Conservation (phyloP, 495 filamentous ascomycete genomes). For the Lophium mytilinum region DNA sequence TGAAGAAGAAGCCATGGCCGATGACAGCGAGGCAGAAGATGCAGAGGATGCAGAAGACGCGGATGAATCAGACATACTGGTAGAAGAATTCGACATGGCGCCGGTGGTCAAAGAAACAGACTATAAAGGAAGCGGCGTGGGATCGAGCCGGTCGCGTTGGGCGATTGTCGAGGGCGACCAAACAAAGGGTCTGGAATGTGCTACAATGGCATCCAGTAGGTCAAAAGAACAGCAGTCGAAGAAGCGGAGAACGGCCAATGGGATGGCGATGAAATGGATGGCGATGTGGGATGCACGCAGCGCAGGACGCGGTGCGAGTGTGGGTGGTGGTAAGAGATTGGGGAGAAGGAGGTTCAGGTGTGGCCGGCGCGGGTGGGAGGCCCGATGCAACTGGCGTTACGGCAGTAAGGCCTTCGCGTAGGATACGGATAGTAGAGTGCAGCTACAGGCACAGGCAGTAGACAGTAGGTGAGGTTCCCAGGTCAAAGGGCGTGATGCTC, state of each 20-base stretch:
- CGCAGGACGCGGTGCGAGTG: background rate
- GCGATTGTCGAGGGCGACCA: background rate
- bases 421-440: no score
- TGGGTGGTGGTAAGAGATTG: background rate
- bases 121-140: background rate
- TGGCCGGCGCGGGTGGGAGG: no score
- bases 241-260: background rate
- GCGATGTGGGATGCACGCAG: background rate
- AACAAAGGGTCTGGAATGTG: background rate
- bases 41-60: background rate
- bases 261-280: background rate
- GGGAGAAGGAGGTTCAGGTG: background rate
- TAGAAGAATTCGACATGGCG: conserved; percentile 1
- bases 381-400: no score
- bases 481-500: no score
- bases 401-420: no score
- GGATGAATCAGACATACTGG: conserved; percentile 4
- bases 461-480: no score
- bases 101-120: background rate
- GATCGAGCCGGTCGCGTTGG: background rate
- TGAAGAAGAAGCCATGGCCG: background rate
- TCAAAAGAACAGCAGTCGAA: background rate
- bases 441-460: no score
- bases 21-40: background rate
- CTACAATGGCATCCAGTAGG: background rate